These are phyloP conservation scores for Lentinula novae-zelandiae DNA, from an alignment of 1,284 basidiomycete genomes.

Conservation along the genomic window DNA sequence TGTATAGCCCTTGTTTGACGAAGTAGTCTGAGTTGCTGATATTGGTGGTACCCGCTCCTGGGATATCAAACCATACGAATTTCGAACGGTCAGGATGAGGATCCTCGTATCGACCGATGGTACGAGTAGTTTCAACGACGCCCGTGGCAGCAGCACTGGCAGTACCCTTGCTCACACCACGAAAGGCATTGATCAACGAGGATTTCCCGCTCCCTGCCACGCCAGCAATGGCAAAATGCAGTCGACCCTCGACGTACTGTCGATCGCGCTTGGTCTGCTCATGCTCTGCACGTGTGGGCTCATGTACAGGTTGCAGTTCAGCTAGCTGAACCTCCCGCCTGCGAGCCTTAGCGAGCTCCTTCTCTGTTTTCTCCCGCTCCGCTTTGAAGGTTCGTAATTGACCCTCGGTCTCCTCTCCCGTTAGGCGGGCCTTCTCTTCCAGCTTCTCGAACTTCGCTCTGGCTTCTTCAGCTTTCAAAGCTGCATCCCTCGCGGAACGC, in stretches of 20 bases:
- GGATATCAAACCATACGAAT: slow-evolving; percentile 33
- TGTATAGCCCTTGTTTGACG: slow-evolving; percentile 31
- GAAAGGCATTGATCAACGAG: slow-evolving; percentile 31
- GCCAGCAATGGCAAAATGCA: slow-evolving; percentile 30
- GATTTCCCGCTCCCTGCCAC: slow-evolving; percentile 34
- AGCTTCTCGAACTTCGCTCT: not conserved
- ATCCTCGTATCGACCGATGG: slow-evolving; percentile 8
- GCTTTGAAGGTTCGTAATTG: not conserved
- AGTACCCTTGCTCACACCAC: slow-evolving; percentile 26
- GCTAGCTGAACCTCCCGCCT: slow-evolving; percentile 6
- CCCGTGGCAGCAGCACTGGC: slow-evolving; percentile 24
- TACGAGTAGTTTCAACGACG: slow-evolving; percentile 5
- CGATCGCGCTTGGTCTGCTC: slow-evolving; percentile 22
- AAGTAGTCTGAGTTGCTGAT: slow-evolving; percentile 33
- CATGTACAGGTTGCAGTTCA: slow-evolving; percentile 25
- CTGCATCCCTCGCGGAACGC: slow-evolving; percentile 4
- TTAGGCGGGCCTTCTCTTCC: not conserved
- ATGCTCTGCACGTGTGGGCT: slow-evolving; percentile 24
- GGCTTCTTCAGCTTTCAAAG: not conserved
- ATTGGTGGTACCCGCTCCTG: slow-evolving; percentile 31
- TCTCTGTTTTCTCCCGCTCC: slow-evolving; percentile 6
- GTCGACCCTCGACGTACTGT: slow-evolving; percentile 23
- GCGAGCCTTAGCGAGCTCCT: slow-evolving; percentile 17
- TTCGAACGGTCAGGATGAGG: slow-evolving; percentile 17
- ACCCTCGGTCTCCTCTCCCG: not conserved